Base-by-base conservation (phyloP, 2,329 filamentous ascomycete genomes). In the Pseudogymnoascus sp. region DNA sequence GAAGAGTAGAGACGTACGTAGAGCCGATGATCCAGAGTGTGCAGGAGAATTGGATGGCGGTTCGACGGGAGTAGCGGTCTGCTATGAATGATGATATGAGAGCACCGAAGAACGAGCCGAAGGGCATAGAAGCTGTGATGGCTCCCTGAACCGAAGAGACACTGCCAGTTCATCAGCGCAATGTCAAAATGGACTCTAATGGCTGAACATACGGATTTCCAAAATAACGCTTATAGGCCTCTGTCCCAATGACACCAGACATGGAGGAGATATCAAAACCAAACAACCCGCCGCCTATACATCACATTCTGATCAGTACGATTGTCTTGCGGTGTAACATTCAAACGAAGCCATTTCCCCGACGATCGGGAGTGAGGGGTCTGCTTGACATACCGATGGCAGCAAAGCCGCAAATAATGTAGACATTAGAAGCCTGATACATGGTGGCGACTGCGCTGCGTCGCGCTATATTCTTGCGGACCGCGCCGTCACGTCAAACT, bases 251-350 rank as follows among this genome's bases (percentile, higher is more conserved):
- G 25, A 86, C 83, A 51, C 83, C 84, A 38, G 83, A 86, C 87
- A 91, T 90, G 44, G 86, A 89, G 62, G 82, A 84, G 69, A 92
- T 90, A 75, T 92, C 89, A 71, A 92, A 92, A 68, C 89, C 90
- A 70, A 92, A 91, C 27, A 91, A 78, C 25, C 82, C 84, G 71
- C 88, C 88, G 67, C 87, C 87, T 77, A 55, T 33, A 55, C 27
- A 12, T 33, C 3, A 7, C 27, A 33, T 27, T 33, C 27, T 17
- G 27, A n/a, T 55, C n/a, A 55, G 44, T n/a, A 55, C 8, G 27
- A 33, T 39, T 41, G 17, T 9, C 31, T 9, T 29, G 4, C 36
- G 33, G 10, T 38, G 29, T 15, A 39, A 31, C n/a, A 60, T 62
- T 35, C 13, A 38, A 21, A 12, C 17, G 1, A 17, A 38, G 33